Percentiles rank a stretch among this genome's conserved stretches.
Conservation (phyloP, 345 rosid genomes). For the Physaria fendleri region DNA sequence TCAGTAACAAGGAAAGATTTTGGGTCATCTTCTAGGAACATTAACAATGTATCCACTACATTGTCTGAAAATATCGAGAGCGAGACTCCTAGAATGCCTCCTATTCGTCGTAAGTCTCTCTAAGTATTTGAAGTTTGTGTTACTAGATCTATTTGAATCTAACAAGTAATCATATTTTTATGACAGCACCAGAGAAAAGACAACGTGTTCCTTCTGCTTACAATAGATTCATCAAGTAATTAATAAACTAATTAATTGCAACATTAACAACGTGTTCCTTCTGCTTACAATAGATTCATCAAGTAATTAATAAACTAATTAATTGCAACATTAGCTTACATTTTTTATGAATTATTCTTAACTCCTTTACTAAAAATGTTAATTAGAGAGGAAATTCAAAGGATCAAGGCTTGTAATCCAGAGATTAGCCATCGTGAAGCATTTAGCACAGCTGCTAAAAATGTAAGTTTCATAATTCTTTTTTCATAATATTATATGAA, state of each 20-base stretch:
- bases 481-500: neutral
- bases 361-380: neutral
- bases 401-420: slow-evolving; percentile 93
- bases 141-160: neutral
- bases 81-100: slow-evolving; percentile 64
- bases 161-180: neutral
- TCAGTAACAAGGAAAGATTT: slow-evolving; percentile 45
- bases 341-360: neutral
- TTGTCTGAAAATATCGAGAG: slow-evolving; percentile 40
- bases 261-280: slow-evolving; percentile 73
- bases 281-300: slow-evolving; percentile 94
- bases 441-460: slow-evolving; percentile 96
- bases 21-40: slow-evolving; percentile 59
- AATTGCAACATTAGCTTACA: neutral
- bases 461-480: slow-evolving; percentile 45
- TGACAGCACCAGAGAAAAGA: slow-evolving; percentile 92
- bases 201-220: slow-evolving; percentile 98
- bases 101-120: slow-evolving; percentile 62
- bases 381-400: slow-evolving; percentile 89
- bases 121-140: neutral
- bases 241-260: neutral
- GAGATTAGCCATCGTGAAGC: slow-evolving; percentile 97
- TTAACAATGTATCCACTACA: slow-evolving; percentile 10
- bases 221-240: slow-evolving; percentile 94
- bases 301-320: slow-evolving; percentile 78